Conservation (phyloP, 768 basidiomycete species). For the Kwoniella botswanensis region DNA sequence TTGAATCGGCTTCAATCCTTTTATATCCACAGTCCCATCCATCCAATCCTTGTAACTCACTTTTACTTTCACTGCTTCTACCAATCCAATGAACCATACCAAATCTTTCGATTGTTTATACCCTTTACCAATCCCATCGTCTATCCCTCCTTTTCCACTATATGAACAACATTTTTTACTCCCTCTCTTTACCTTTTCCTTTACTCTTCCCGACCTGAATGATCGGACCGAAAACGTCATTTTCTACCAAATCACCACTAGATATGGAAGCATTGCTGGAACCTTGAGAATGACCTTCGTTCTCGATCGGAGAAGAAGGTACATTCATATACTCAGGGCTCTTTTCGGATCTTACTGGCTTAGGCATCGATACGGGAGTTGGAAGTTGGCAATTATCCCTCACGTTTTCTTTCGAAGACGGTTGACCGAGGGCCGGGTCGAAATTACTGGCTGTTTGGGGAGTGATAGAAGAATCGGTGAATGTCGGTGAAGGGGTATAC, state of each 20-base stretch:
- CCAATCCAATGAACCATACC: background rate
- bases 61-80: background rate
- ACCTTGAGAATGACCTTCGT: background rate
- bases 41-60: background rate
- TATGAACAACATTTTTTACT: background rate
- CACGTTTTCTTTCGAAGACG: background rate
- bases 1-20: too few species aligned
- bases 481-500: constrained; percentile 7
- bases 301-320: background rate
- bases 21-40: too few species aligned
- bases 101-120: too few species aligned
- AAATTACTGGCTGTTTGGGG: background rate
- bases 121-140: too few species aligned
- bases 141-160: too few species aligned
- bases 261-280: background rate
- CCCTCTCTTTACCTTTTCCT: background rate
- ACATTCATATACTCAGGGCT: background rate
- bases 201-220: background rate
- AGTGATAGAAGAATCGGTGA: background rate
- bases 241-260: background rate
- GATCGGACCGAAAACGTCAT: background rate
- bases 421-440: background rate
- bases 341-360: background rate
- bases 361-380: background rate
- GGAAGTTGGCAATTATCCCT: background rate